A percentile compares a stretch with the other conserved stretches of the same genome.
phyloP scores from a whole-genome alignment of 345 rosid species.

The Salix udensis region DNA sequence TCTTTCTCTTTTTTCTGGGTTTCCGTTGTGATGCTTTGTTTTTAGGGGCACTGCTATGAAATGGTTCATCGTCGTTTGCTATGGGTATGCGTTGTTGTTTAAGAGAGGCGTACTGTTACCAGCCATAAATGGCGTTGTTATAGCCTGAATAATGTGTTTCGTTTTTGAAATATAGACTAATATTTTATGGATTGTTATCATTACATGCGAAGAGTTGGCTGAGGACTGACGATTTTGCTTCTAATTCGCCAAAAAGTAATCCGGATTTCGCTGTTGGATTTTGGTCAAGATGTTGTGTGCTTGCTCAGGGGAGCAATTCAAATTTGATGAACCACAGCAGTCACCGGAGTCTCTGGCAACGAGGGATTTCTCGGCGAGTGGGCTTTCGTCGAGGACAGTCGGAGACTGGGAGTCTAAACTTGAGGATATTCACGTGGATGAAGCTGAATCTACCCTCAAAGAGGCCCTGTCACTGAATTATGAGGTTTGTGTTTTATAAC shows the following conservation, averaged over 20 bases:
- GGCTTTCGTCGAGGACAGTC: constrained; percentile 63
- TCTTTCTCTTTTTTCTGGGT: background rate
- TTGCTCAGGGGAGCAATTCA: constrained; percentile 97
- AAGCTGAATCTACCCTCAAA: constrained; percentile 89
- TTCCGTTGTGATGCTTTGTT: background rate
- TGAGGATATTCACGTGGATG: constrained; percentile 80
- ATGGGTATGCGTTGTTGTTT: background rate
- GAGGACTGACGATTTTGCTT: background rate
- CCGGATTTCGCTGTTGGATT: background rate
- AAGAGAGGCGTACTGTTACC: background rate
- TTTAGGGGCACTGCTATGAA: background rate
- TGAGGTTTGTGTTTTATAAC: constrained; percentile 47
- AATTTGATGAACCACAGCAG: constrained; percentile 76
- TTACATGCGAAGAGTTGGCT: background rate
- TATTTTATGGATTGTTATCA: background rate
- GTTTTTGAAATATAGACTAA: background rate
- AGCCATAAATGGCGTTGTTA: background rate
- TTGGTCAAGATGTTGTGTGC: constrained; percentile 73
- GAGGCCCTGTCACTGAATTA: constrained; percentile 97
- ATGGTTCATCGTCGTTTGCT: background rate
- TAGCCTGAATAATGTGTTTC: background rate
- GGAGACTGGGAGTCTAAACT: constrained; percentile 81
- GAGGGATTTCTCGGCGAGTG: constrained; percentile 86
- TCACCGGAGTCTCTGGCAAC: constrained; percentile 94
- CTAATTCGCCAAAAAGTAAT: background rate